Base-by-base conservation (phyloP, 2,329 filamentous ascomycete genomes). In the Colletotrichum noveboracense region DNA sequence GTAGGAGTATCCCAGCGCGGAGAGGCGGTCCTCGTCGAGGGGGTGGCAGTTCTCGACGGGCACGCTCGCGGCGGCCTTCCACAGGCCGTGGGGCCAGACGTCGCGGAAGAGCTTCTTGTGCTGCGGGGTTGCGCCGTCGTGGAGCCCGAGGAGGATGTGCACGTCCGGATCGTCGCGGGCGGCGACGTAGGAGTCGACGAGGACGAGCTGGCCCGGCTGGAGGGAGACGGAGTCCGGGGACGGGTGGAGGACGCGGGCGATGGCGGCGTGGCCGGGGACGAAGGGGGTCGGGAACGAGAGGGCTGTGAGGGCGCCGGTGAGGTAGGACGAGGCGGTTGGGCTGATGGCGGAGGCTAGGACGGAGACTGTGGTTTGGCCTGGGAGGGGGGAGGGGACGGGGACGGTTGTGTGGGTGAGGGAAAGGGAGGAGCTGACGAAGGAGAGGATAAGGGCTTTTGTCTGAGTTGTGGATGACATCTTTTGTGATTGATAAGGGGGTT, bases 1-100 rank as follows among this genome's bases (percentile, higher is more conserved):
- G 10, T 85, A 14, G 1, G 52, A 78, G 78, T 90, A 90, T 1
- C 87, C 87, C 16, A 21, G 26, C 16, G 77, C 71, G 1, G 76
- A 66, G 0, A 79, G n/a, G 4, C 70, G 48, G 8, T 78, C 67
- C 71, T 86, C 84, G 60, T 86, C 71, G 2, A 87, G 78, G 1
- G 79, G 66, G 18, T 81, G 73, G 52, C 78, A 79, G 66, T 83
- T 86, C 78, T 86, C 84, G 6, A 84, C 72, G 1, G 84, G 83
- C 13, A 84, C 75, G 7, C 78, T 78, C 13, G 79, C 78, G 34
- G 83, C 78, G n/a, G 80, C 80, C 1, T 79, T 79, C 77, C 79
- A 85, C 52, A 74, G 76, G 16, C 83, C 82, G 67, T 85, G 77
- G 5, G 80, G 78, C 82, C 83, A 86, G 8, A 52, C 64, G 4